phyloP scores from a whole-genome alignment of 176 grass and related monocot species.

The Ensete glaucum region DNA sequence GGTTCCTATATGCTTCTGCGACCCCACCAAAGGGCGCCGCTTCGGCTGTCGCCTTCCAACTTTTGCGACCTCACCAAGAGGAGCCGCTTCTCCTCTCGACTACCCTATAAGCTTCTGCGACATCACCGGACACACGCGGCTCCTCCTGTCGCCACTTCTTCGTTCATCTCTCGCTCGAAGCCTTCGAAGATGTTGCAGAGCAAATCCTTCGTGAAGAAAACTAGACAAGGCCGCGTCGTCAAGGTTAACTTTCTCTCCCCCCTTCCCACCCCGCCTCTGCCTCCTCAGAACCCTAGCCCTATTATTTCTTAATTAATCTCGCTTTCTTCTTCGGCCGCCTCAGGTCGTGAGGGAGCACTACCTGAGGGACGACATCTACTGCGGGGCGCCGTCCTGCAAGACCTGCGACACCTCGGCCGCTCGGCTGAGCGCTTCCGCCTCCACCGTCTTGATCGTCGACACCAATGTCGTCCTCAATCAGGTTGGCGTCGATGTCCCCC shows the following conservation, averaged over 20 bases:
- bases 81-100: no score
- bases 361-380: conserved; percentile 84
- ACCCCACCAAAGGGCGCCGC: no score
- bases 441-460: conserved; percentile 74
- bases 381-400: conserved; percentile 58
- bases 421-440: conserved; percentile 40
- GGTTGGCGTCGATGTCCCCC: conserved; percentile 16
- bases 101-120: no score
- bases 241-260: conserved; percentile 36
- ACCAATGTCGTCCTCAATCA: conserved; percentile 95
- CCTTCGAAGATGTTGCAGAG: conserved; percentile 57
- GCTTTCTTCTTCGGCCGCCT: neutral
- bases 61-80: no score
- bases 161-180: neutral
- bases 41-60: no score
- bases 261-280: neutral
- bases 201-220: conserved; percentile 99
- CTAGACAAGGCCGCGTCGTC: conserved; percentile 69
- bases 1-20: no score
- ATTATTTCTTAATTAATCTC: neutral
- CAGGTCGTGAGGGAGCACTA: conserved; percentile 97
- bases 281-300: neutral
- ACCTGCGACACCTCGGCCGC: conserved; percentile 41
- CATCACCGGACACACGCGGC: no score
- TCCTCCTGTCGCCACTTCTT: neutral